Conservation (phyloP, 352 stramenopile genomes). For the Globisporangium nagaii region DNA sequence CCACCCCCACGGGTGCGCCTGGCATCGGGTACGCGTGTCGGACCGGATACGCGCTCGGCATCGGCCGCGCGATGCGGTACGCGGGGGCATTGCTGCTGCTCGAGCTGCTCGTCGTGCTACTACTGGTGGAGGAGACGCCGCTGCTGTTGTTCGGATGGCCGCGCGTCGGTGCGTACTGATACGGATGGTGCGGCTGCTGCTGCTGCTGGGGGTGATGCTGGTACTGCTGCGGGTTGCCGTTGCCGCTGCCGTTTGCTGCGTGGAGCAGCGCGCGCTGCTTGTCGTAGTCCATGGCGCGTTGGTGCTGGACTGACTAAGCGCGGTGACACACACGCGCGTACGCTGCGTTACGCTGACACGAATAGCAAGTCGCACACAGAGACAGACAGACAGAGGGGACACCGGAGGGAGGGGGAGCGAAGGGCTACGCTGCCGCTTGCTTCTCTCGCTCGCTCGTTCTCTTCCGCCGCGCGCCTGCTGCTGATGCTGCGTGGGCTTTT, state of each 20-base stretch:
- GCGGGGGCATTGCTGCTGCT: neutral
- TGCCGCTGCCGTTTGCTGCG: conserved; percentile 1
- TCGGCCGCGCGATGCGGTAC: neutral
- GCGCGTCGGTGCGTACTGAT: conserved; percentile 1
- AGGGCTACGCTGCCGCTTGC: neutral
- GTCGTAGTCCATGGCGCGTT: conserved; percentile 14
- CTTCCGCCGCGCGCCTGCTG: no score
- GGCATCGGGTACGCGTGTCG: conserved; percentile 7
- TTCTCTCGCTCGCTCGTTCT: neutral
- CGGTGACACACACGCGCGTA: neutral
- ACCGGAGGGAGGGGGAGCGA: no score
- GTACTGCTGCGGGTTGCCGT: neutral
- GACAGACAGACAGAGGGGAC: no score
- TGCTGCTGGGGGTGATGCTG: neutral
- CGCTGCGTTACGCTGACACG: no score
- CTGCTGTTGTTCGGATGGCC: neutral
- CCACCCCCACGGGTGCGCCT: neutral
- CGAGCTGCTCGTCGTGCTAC: neutral
- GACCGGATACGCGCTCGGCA: neutral
- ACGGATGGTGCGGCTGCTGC: neutral
- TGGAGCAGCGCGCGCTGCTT: conserved; percentile 15
- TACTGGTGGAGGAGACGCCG: no score
- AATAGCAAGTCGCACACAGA: neutral
- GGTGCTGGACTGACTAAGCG: neutral
- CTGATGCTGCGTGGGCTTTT: no score